phyloP scores from a whole-genome alignment of 1,139 yeast species.

The Candida sojae region DNA sequence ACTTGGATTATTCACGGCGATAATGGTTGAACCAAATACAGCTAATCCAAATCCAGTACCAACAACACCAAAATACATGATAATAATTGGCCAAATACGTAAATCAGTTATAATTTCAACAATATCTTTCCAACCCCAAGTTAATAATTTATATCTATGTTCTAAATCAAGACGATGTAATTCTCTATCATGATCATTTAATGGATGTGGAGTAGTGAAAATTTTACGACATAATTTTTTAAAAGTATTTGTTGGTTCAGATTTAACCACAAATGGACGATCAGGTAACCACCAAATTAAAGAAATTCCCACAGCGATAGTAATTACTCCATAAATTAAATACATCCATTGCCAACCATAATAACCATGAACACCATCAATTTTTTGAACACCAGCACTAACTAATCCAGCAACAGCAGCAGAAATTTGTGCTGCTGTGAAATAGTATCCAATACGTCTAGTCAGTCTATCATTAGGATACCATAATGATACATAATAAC shows the following conservation, averaged over 20 bases:
- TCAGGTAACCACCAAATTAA: conserved; percentile 88
- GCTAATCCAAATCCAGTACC: conserved; percentile 87
- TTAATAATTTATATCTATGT: conserved; percentile 34
- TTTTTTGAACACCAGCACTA: conserved; percentile 83
- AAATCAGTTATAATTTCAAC: conserved; percentile 57
- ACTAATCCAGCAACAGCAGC: conserved; percentile 87
- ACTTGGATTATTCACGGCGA: conserved; percentile 61
- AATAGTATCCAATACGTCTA: conserved; percentile 81
- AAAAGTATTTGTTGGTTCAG: conserved; percentile 15
- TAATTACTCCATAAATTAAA: conserved; percentile 71
- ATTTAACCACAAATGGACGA: conserved; percentile 41
- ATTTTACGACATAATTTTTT: conserved; percentile 21
- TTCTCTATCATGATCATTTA: conserved; percentile 51
- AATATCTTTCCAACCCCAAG: conserved; percentile 68
- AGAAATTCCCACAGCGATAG: conserved; percentile 65
- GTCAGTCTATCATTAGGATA: conserved; percentile 81
- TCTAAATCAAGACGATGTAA: conserved; percentile 69
- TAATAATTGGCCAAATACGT: conserved; percentile 75
- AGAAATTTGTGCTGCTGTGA: conserved; percentile 86
- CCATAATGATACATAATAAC: conserved; percentile 82
- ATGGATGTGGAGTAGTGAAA: conserved; percentile 50
- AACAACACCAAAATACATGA: conserved; percentile 92
- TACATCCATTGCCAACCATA: conserved; percentile 92
- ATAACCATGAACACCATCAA: conserved; percentile 69
- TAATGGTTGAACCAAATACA: conserved; percentile 84